These are phyloP conservation scores for Oryza officinalis DNA, from an alignment of 176 grass and related monocot genomes.

Conservation along the genomic window DNA sequence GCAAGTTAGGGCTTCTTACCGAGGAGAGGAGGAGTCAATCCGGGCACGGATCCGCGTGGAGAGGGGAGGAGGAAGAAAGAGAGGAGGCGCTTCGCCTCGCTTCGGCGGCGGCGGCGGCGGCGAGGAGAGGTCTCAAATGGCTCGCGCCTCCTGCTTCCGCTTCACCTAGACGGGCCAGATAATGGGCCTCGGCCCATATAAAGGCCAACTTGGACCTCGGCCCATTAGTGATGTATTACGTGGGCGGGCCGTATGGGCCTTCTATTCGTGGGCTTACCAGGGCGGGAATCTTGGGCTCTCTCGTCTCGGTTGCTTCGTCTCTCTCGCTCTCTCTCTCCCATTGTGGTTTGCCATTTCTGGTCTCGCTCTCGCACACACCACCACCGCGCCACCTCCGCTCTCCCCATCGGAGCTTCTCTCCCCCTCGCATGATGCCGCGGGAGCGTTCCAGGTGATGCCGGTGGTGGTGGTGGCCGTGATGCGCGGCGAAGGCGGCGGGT, in stretches of 20 bases:
- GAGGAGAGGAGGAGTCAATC: neutral
- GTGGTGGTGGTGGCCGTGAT: neutral
- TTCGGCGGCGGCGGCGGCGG: neutral
- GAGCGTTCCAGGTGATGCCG: constrained; percentile 18
- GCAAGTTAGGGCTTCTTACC: neutral
- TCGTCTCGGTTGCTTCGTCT: too few species aligned
- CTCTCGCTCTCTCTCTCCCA: too few species aligned
- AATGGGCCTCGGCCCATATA: neutral
- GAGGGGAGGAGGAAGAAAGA: too few species aligned
- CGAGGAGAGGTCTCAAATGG: neutral
- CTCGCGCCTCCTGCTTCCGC: neutral
- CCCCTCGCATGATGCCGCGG: constrained; percentile 28
- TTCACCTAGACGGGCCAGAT: neutral
- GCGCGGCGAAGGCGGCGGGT: neutral
- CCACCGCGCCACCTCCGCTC: neutral
- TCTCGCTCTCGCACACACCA: neutral
- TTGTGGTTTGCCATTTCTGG: constrained; percentile 29
- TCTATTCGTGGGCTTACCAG: neutral
- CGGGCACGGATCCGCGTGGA: neutral
- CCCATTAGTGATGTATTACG: too few species aligned
- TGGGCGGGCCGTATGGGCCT: neutral
- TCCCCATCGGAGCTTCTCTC: neutral
- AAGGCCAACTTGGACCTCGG: too few species aligned
- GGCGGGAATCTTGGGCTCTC: too few species aligned
- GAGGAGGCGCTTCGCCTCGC: too few species aligned